Base-by-base conservation (phyloP, 306 rosid genomes). In the Vigna nakashimae region DNA sequence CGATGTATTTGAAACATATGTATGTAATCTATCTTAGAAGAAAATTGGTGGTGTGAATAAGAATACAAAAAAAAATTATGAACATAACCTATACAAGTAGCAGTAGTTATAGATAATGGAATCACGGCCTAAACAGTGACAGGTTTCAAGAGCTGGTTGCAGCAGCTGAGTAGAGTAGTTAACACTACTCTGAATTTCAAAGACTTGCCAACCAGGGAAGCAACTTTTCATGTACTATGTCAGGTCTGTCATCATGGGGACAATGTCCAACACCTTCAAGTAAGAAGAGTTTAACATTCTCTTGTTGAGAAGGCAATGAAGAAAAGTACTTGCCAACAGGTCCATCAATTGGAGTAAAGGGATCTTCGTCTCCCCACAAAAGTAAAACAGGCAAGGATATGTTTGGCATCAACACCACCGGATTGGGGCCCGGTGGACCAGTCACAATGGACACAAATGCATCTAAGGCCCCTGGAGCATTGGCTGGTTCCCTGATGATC, bases 321-420 rank as follows among this genome's bases (percentile, higher is more conserved):
- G 89, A 74, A 70, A 94, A 94, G 88, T 87, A 94, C 84, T 86
- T 92, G 2, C 97, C 97, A 46, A 94, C 93, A 48, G 98, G 98
- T 24, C 98, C 98, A 81, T 94, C 98, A 73, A 94, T 84, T 0
- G 98, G 98, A 69, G 98, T 94, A 58, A 94, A 92, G 2, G 97
- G 90, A 68, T 94, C 98, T 82, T 94, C 64, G 76, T 92, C 89
- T 22, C 97, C 97, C 98, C 98, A 94, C 76, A 94, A 75, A 73
- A 92, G 82, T 52, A 94, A 80, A 66, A 92, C 82, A n/a, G 98
- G 98, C 42, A 84, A 9, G 16, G 90, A 76, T 30, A 94, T 79
- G 73, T 63, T 86, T 1, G 98, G 95, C 86, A 94, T 86, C 83
- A 94, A 72, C 75, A 85, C 86, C 59, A 88, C 87, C 0, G 98